Conservation (phyloP, 2,329 filamentous ascomycete genomes). For the Alternaria arbusti region DNA sequence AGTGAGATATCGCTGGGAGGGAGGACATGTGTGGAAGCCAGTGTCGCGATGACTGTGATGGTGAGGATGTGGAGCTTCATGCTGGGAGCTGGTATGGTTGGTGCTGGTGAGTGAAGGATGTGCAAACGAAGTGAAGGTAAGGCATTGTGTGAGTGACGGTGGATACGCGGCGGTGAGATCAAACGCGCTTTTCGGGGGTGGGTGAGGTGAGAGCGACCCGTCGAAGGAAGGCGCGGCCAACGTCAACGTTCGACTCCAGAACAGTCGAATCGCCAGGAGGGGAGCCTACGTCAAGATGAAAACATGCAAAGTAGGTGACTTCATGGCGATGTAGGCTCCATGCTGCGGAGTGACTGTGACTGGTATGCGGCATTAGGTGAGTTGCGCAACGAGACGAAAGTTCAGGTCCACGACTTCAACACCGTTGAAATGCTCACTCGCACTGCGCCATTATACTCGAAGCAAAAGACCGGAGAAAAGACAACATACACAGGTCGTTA, state of each 20-base stretch:
- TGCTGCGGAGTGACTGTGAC: no score
- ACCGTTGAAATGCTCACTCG: background rate
- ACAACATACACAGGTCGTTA: no score
- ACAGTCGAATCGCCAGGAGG: background rate
- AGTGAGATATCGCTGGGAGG: background rate
- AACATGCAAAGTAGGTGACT: no score
- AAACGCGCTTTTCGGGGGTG: background rate
- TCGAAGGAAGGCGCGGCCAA: background rate
- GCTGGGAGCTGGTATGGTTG: background rate
- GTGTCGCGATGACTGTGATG: background rate
- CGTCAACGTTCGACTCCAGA: no score
- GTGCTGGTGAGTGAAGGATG: background rate
- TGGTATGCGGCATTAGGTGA: background rate
- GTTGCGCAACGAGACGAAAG: background rate
- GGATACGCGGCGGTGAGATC: background rate
- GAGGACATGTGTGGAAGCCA: background rate
- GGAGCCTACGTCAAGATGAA: no score
- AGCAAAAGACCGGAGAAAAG: background rate
- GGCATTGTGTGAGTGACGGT: no score
- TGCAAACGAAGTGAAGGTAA: no score
- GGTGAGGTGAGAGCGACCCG: background rate
- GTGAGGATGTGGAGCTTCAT: conserved; percentile 2
- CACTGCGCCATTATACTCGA: background rate
- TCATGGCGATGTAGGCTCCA: fast-evolving
- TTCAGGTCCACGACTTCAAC: background rate